Evolutionary conservation across 208 protist species (phyloP), one percentile per base, ranked within the genome.

Genomic region (Angomonas deanei): DNA sequence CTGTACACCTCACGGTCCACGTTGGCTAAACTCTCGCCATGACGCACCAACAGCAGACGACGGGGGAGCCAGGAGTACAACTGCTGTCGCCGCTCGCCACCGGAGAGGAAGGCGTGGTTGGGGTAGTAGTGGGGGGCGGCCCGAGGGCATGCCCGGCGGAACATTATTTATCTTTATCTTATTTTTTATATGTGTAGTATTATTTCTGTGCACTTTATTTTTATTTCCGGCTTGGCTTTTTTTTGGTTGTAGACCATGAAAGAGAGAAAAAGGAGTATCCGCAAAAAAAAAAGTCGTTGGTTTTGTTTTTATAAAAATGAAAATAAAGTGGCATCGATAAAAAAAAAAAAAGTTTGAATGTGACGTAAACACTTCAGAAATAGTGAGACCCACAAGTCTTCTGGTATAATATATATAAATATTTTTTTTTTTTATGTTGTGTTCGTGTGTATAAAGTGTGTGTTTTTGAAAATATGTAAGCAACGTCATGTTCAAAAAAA

Each of bases 1-100:
- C 82, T 87, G 75, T 96, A 96, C 6, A 93, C 64, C 36, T 74
- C 68, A 23, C 82, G 74, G 50, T 94, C 65, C 2, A 92, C 88
- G 64, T 96, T 96, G 2, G 88, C 91, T 47, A 64, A 71, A 0
- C 80, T 91, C 72, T 96, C 85, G 48, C 87, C 91, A 58, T 96
- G 91, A 2, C 91, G 83, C 19, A 96, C 74, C 8, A 96, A 76
- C 8, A 96, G 71, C 13, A 96, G 61, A 11, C 91, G 79, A 30
- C 77, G 78, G 19, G 89, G 89, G 23, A 95, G 86, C 80, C 82
- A 91, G 15, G 11, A n/a, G 27, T 73, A 60, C 13, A 38, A 57
- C 13, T 67, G 65, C 0, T 68, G 30, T 21, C 50, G 68, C 19
- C 39, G 42, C 17, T 48, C 32, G 21, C 77, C 68, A 34, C 33